Evolutionary conservation across 192 early-diverging fungal species (phyloP), one percentile per base, ranked within the genome.

Genomic region (Jimgerdemannia lactiflua): DNA sequence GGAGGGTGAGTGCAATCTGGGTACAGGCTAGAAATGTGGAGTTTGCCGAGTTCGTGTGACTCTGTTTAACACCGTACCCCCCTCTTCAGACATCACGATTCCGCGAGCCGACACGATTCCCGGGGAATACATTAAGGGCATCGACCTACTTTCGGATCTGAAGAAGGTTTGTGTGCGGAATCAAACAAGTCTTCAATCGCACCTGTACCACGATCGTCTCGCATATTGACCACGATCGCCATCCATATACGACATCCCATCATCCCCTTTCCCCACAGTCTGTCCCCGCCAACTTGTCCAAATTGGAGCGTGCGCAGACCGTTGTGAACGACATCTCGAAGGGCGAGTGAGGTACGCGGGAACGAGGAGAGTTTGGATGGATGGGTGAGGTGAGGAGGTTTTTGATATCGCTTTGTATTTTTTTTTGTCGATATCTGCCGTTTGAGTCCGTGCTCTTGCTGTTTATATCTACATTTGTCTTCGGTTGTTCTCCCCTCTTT

Each of bases 241-340:
- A 11, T 19, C n/a, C 11, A 75, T 70, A 67, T 6, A 4, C 39
- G 3, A n/a, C 8, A 4, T 11, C 42, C 59, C 67, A 39, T 42
- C 4, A 18, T 7, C 39, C 3, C 42, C 69, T 4, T n/a, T 42
- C 7, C 17, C 44, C 39, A 4, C 75, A 84, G 83, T 77, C 75
- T 3, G 69, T 81, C 4, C 76, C 79, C 0, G 78, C 83, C 39
- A 81, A 78, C 66, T 74, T 81, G 11, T 74, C 73, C 4, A 80
- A 78, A 10, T 18, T 84, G 17, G 79, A 84, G 41, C 69, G 75
- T 9, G 80, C 83, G 42, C 83, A 84, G 41, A 74, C 67, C 9
- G 75, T 84, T 0, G 68, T 84, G 17, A 71, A 81, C 17, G 83
- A 84, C 65, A 64, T 73, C 49, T 54, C 11, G n/a, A n/a, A n/a